Evolutionary conservation across 2,329 filamentous ascomycete genomes (phyloP), one percentile per base, ranked within the genome.

Genomic region (Pyricularia sp.): DNA sequence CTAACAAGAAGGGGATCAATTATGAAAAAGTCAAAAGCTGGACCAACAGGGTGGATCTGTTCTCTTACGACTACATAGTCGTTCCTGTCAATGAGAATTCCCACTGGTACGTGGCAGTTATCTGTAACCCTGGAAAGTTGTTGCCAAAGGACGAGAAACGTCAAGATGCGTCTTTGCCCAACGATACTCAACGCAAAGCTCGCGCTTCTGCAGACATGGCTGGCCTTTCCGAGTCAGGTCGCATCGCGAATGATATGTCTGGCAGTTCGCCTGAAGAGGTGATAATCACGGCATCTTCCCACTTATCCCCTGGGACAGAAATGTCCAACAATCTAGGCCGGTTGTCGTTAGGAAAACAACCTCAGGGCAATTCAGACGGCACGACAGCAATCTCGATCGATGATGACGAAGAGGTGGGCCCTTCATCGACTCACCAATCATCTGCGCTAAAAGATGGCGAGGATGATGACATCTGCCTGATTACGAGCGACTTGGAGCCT

Each of bases 101-200:
- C 1, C 95, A 99, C 78, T 99, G 96, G 95, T 98, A 95, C 78
- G 82, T 98, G 72, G 93, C 93, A 17, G 94, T 99, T 69, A 94
- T 99, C 68, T 97, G 93, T 84, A 97, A 99, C 74, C 85, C 94
- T 2, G 86, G 88, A 3, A 88, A 85, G 67, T 82, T 95, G 26
- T 75, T 87, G 9, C 77, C 76, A 1, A 67, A 50, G 2, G 66
- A 14, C 58, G 58, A 61, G 25, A 61, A 25, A 26, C 12, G 4
- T 25, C 25, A 23, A 10, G 58, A 61, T 7, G 11, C 59, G 1
- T 64, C 59, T 28, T 3, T 17, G 42, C 20, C 20, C 7, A n/a
- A n/a, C 20, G 17, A n/a, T 28, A 12, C 14, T n/a, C n/a, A 2
- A 20, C 25, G 12, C 11, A 36, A 58, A 36, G 11, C 42, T 66